These are phyloP conservation scores for Colletotrichum sp. DNA, from an alignment of 2,329 filamentous ascomycete species.

Conservation along the genomic window DNA sequence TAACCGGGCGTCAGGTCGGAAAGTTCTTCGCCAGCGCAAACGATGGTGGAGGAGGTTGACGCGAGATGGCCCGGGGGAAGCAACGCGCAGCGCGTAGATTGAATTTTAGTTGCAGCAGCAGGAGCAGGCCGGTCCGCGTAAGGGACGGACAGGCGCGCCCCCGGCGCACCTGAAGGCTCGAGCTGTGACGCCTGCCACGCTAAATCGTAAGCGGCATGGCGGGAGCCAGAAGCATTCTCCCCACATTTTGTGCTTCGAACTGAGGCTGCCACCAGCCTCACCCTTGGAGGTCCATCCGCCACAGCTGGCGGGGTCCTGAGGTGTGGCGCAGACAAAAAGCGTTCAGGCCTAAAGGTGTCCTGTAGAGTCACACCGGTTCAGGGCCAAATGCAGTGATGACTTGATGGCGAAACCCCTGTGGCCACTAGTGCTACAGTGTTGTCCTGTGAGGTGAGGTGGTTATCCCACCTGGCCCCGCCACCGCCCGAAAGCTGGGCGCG, in stretches of 20 bases:
- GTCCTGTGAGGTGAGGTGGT: background rate
- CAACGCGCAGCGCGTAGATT: conserved; percentile 21
- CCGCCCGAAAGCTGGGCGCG: background rate
- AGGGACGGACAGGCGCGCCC: background rate
- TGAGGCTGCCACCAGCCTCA: background rate
- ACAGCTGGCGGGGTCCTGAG: background rate
- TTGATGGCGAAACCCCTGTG: background rate
- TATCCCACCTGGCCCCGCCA: conserved; percentile 9
- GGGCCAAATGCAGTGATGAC: background rate
- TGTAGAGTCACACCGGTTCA: background rate
- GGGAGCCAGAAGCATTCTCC: background rate
- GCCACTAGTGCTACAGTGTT: background rate
- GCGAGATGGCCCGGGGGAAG: conserved; percentile 4
- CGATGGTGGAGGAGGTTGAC: conserved; percentile 6
- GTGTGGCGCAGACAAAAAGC: background rate
- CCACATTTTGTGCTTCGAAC: background rate
- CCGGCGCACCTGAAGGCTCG: background rate
- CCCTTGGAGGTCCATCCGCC: background rate
- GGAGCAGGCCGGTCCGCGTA: background rate
- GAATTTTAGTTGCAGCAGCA: conserved; percentile 4
- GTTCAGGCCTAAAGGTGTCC: background rate
- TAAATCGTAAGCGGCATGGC: background rate
- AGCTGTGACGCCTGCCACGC: background rate
- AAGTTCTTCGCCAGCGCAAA: conserved; percentile 13
- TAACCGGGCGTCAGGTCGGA: background rate